These are phyloP conservation scores for Tricholoma flavovirens DNA, from an alignment of 768 basidiomycete species.

Conservation along the genomic window DNA sequence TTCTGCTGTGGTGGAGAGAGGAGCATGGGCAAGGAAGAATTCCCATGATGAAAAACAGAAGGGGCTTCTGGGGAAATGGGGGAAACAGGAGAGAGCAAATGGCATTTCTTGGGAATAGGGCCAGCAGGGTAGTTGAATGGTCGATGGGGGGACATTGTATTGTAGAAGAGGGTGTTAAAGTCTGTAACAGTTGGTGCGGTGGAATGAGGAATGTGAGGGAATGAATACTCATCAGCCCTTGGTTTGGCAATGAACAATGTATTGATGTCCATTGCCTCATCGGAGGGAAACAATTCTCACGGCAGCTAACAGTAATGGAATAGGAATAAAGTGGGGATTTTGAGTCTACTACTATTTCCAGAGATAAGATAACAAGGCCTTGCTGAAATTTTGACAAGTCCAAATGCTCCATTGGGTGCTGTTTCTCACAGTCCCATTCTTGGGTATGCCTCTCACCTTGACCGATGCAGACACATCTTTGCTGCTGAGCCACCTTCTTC, in stretches of 20 bases:
- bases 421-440: too few species aligned
- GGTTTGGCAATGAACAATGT: constrained; percentile 40
- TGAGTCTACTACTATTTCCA: too few species aligned
- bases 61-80: constrained; percentile 36
- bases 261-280: constrained; percentile 81
- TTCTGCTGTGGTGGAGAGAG: constrained; percentile 48
- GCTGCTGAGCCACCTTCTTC: too few species aligned
- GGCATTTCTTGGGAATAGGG: too few species aligned
- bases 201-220: constrained; percentile 41
- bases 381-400: too few species aligned
- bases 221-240: constrained; percentile 16
- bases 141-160: constrained; percentile 44
- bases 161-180: constrained; percentile 61
- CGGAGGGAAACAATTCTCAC: constrained; percentile 38
- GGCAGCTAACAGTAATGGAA: too few species aligned
- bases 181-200: constrained; percentile 46
- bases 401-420: too few species aligned
- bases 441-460: too few species aligned
- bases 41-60: too few species aligned
- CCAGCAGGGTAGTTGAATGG: constrained; percentile 40
- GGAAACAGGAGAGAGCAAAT: constrained; percentile 32
- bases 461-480: too few species aligned
- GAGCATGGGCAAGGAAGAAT: constrained; percentile 48
- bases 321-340: neutral
- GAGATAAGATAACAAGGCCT: too few species aligned